These are phyloP conservation scores for Tetramitus jugosus DNA, from an alignment of 208 protist genomes.

Conservation along the genomic window DNA sequence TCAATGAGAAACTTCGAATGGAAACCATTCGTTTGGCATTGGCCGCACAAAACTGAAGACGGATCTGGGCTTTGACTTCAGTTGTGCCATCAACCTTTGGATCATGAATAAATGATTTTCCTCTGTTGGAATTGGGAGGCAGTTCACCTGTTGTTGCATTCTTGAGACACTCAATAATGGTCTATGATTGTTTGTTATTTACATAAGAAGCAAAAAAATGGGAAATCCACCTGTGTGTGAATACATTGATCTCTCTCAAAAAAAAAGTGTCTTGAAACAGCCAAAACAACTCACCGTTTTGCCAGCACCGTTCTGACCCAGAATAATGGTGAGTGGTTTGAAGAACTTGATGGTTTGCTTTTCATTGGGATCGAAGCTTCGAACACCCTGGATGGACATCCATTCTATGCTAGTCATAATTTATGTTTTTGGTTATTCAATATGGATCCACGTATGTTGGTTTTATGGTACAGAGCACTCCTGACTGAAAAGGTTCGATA, in stretches of 20 bases:
- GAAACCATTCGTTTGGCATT: slow-evolving; percentile 72
- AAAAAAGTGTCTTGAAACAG: background rate
- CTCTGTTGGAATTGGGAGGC: slow-evolving; percentile 84
- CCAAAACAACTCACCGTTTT: slow-evolving; percentile 24
- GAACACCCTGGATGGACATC: slow-evolving; percentile 60
- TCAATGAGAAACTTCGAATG: slow-evolving; percentile 77
- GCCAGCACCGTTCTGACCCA: slow-evolving; percentile 91
- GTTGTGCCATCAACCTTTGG: slow-evolving; percentile 82
- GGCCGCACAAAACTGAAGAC: slow-evolving; percentile 73
- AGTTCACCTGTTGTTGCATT: slow-evolving; percentile 91
- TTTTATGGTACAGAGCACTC: too few species aligned
- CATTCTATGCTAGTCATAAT: too few species aligned
- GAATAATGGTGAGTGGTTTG: slow-evolving; percentile 96
- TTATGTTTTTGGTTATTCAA: too few species aligned
- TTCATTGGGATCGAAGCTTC: slow-evolving; percentile 85
- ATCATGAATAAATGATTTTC: slow-evolving; percentile 92
- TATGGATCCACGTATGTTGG: too few species aligned
- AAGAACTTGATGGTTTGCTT: slow-evolving; percentile 85
- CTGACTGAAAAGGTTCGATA: too few species aligned
- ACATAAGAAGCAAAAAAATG: background rate
- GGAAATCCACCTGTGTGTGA: background rate
- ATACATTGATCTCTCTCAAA: background rate
- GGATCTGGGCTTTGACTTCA: slow-evolving; percentile 94
- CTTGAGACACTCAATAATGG: slow-evolving; percentile 95
- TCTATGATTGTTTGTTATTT: too few species aligned